A percentile compares a stretch with the other conserved stretches of the same genome.
These are phyloP conservation scores for Phytophthora macrochlamydospora DNA, from an alignment of 352 stramenopile genomes.

Conservation along the genomic window DNA sequence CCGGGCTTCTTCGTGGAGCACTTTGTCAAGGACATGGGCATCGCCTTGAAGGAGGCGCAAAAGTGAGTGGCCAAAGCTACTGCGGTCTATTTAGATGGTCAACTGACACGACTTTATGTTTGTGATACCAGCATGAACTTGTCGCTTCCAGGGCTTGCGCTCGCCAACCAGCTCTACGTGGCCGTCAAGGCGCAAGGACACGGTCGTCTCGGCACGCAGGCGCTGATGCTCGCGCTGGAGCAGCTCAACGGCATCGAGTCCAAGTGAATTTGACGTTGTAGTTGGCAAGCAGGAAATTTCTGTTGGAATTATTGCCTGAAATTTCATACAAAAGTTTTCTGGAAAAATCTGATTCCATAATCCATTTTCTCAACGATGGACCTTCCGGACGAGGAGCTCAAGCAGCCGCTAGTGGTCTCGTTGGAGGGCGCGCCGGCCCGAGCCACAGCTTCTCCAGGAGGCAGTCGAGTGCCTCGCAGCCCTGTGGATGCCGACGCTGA, in stretches of 20 bases:
- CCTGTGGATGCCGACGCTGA: constrained; percentile 41
- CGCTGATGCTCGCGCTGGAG: constrained; percentile 88
- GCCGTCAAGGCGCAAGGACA: constrained; percentile 88
- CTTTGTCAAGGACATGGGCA: constrained; percentile 93
- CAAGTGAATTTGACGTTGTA: constrained; percentile 21
- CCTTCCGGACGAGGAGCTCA: constrained; percentile 74
- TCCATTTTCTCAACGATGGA: constrained; percentile 49
- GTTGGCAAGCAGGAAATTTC: constrained; percentile 2
- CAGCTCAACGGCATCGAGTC: constrained; percentile 70
- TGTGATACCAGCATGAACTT: constrained; percentile 77
- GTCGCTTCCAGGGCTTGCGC: constrained; percentile 80
- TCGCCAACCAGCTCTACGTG: constrained; percentile 90
- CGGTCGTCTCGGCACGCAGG: constrained; percentile 83
- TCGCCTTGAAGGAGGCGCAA: constrained; percentile 86
- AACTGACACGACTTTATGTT: constrained; percentile 4
- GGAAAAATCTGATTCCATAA: neutral
- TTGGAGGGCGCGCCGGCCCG: constrained; percentile 13
- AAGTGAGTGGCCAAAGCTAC: constrained; percentile 26
- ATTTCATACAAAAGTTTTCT: too few species aligned
- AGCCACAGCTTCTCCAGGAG: constrained; percentile 12
- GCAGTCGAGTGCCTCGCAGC: constrained; percentile 27
- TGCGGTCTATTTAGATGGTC: neutral
- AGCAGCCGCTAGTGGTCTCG: constrained; percentile 66
- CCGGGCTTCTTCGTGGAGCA: constrained; percentile 92
- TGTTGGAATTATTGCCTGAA: neutral